These are phyloP conservation scores for Nyssa sinensis DNA, from an alignment of 148 eudicot genomes.

Conservation along the genomic window DNA sequence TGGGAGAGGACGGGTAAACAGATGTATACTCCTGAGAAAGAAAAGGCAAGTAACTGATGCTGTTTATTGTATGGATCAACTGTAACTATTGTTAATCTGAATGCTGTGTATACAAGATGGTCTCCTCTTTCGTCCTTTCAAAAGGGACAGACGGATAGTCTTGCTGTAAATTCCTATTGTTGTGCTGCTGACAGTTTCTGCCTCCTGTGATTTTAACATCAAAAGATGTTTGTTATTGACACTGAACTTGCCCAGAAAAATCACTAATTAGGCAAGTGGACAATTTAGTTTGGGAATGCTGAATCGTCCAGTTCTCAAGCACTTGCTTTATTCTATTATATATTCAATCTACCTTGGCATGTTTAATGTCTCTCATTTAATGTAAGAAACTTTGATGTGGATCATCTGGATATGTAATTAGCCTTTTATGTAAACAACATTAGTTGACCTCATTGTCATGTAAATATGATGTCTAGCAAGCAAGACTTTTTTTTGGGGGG, in stretches of 20 bases:
- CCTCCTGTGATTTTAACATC: neutral
- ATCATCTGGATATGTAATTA: neutral
- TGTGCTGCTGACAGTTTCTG: neutral
- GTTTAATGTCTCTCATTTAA: neutral
- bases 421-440: neutral
- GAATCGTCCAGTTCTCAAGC: neutral
- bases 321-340: neutral
- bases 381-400: neutral
- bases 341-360: neutral
- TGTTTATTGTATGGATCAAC: neutral
- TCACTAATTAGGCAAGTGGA: neutral
- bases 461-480: neutral
- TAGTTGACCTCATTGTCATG: neutral
- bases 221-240: neutral
- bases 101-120: neutral
- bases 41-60: slow-evolving; percentile 48
- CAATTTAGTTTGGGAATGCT: neutral
- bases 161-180: neutral
- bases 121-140: neutral
- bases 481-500: neutral
- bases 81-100: neutral
- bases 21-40: slow-evolving; percentile 74
- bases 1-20: slow-evolving; percentile 99
- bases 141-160: neutral
- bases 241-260: neutral